phyloP scores from a whole-genome alignment of 257 asterid species.

The Nyctanthes arbortristis region DNA sequence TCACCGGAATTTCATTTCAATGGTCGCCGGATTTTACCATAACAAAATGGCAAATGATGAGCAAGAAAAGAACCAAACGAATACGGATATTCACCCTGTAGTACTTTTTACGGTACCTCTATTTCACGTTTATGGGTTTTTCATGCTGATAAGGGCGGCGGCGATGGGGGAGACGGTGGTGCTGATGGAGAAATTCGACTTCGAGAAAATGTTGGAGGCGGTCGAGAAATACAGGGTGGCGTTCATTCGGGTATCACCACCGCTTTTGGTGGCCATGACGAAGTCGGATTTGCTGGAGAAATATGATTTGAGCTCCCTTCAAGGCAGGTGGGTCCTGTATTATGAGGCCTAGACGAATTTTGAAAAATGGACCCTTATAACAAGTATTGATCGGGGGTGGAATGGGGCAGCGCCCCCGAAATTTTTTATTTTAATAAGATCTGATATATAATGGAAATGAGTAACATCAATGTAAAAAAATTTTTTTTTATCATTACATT shows the following conservation, averaged over 20 bases:
- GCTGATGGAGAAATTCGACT: conserved; percentile 64
- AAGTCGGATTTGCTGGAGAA: conserved; percentile 70
- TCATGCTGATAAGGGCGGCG: conserved; percentile 65
- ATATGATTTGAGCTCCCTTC: conserved; percentile 69
- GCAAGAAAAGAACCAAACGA: not conserved
- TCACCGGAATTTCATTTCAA: conserved; percentile 72
- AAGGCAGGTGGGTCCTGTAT: too few relatives aligned
- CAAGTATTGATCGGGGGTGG: too few relatives aligned
- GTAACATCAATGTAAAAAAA: too few relatives aligned
- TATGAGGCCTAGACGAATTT: too few relatives aligned
- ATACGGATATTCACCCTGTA: conserved; percentile 19
- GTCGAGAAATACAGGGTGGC: conserved; percentile 65
- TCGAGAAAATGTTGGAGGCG: conserved; percentile 64
- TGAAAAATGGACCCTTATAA: too few relatives aligned
- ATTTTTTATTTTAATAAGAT: too few relatives aligned
- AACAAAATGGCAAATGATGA: not conserved
- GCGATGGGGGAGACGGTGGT: conserved; percentile 68
- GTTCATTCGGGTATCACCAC: conserved; percentile 81
- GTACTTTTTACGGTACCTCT: conserved; percentile 65
- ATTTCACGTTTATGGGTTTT: conserved; percentile 86
- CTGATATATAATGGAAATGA: too few relatives aligned
- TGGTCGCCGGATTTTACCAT: conserved; percentile 41
- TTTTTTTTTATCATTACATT: too few relatives aligned
- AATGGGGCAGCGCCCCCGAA: too few relatives aligned
- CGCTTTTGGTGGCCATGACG: conserved; percentile 76